phyloP scores from a whole-genome alignment of 139 green algal genomes.

The Zygnema cylindricum region DNA sequence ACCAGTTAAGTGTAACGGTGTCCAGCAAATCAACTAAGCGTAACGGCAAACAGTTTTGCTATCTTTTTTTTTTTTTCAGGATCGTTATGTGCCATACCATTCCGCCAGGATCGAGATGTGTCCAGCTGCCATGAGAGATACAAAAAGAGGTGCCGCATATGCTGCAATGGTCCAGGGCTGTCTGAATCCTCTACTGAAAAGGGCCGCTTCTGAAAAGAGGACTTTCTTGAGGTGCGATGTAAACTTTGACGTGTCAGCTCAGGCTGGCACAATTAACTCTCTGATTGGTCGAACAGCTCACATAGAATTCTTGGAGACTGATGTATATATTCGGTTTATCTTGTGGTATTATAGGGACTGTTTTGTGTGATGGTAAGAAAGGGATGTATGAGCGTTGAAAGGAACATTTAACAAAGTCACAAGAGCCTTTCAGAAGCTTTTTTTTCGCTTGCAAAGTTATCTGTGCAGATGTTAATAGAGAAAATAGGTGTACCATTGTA shows the following conservation, averaged over 20 bases:
- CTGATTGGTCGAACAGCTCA: conserved; percentile 69
- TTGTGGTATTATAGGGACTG: conserved; percentile 46
- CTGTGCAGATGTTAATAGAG: too few species aligned
- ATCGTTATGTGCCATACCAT: conserved; percentile 75
- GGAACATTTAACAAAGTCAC: too few species aligned
- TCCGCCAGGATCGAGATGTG: conserved; percentile 64
- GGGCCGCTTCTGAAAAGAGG: neutral
- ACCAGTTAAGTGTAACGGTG: too few species aligned
- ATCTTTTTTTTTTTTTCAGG: conserved; percentile 63
- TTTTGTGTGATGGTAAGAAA: conserved; percentile 43
- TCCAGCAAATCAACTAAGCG: too few species aligned
- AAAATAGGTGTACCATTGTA: too few species aligned
- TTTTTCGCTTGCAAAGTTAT: too few species aligned
- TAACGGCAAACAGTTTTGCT: too few species aligned
- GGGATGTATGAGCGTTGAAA: too few species aligned
- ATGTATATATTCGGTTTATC: conserved; percentile 58
- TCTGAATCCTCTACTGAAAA: conserved; percentile 28
- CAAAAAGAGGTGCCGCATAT: conserved; percentile 39
- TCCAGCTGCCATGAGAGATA: conserved; percentile 20
- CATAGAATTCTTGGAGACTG: conserved; percentile 73
- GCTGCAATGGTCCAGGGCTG: conserved; percentile 40
- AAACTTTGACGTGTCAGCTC: conserved; percentile 47
- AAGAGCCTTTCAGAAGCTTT: too few species aligned
- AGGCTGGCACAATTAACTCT: conserved; percentile 29
- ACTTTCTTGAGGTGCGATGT: conserved; percentile 49